These are phyloP conservation scores for Beauveria asiatica DNA, from an alignment of 2,329 filamentous ascomycete species.

Conservation along the genomic window DNA sequence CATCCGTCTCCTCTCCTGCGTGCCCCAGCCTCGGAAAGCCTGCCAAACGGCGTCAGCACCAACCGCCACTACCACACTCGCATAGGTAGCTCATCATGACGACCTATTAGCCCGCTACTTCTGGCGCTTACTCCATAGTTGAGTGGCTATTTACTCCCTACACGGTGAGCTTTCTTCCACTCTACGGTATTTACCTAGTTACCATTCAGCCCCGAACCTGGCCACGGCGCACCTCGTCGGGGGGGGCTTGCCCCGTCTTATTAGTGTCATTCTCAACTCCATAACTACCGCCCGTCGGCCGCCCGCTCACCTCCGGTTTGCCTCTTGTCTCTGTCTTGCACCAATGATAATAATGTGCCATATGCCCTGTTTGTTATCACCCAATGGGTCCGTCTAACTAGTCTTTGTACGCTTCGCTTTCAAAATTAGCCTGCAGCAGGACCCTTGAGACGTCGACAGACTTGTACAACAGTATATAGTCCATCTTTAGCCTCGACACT, in stretches of 20 bases:
- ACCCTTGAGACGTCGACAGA: background rate
- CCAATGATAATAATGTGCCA: background rate
- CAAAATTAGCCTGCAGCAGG: background rate
- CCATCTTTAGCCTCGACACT: background rate
- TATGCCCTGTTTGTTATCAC: background rate
- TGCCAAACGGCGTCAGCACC: background rate
- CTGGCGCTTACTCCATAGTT: conserved; percentile 7
- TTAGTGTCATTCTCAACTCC: conserved; percentile 2
- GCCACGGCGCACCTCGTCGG: background rate
- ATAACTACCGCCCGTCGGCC: background rate
- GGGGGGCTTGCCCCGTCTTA: no score
- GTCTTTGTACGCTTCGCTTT: background rate
- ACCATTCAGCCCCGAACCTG: background rate
- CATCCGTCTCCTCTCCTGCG: no score
- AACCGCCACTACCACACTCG: background rate
- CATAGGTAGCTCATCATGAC: background rate
- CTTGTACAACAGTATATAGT: background rate
- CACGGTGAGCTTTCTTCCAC: background rate
- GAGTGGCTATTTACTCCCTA: no score
- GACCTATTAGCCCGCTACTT: background rate
- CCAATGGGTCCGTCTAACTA: conserved; percentile 1
- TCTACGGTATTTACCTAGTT: no score
- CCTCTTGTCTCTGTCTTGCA: conserved; percentile 18
- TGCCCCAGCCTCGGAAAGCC: no score
- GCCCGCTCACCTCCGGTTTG: conserved; percentile 1